Evolutionary conservation across 495 filamentous ascomycete species (phyloP), one percentile per base, ranked within the genome.

Genomic region (Opeltia flavorubescens): DNA sequence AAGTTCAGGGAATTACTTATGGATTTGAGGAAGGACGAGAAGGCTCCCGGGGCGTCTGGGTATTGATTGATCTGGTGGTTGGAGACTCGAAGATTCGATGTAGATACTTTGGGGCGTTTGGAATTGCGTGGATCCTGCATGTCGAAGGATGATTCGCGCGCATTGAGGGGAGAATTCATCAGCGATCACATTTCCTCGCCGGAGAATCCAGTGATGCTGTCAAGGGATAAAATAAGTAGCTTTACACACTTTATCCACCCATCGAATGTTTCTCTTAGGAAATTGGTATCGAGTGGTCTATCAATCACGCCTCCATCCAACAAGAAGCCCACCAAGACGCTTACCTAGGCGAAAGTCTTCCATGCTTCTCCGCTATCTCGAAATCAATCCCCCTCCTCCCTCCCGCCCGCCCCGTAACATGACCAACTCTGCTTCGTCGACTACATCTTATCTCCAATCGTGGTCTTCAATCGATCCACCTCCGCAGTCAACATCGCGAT

Each of bases 1-100:
- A 81, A 83, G 49, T 96, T 96, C 73, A 81, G 91, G 48, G 88
- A 96, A 69, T 61, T 99, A 60, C 67, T 99, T 60, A 61, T 89
- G 54, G 86, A 80, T 55, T 66, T 99, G 61, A 79, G 77, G 67
- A 95, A 94, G 70, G 91, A 99, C 59, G 79, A 91, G 65, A 93
- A 89, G 60, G 91, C 89, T 3, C 89, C 89, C 11, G 89, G 86
- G 50, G 84, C 83, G n/a, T 71, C 66, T 36, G 77, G 82, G 42
- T 76, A 74, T 48, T 80, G 38, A 41, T 9, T 25, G n/a, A 36
- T 17, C 34, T 36, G n/a, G n/a, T 17, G 5, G n/a, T n/a, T n/a
- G n/a, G n/a, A n/a, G n/a, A n/a, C n/a, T n/a, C 13, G 0, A 36
- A 3, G 34, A 36, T 36, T 6, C 5, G n/a, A 36, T 36, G 34